Conservation (phyloP, 306 rosid species). For the Quercus mongolica region DNA sequence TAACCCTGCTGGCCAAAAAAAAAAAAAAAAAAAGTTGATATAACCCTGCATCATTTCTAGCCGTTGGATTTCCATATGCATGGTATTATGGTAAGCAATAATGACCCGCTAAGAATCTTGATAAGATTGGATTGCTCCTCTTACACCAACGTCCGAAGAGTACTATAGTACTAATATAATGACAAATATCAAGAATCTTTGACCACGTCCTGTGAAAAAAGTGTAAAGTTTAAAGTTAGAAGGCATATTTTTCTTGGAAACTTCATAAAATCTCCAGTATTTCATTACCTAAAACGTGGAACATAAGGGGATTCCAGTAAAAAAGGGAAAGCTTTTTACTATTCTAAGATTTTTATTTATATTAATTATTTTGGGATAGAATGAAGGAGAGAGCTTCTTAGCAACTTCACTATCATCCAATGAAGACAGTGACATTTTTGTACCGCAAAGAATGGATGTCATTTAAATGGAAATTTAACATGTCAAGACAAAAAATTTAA, state of each 20-base stretch:
- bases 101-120: neutral
- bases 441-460: constrained; percentile 41
- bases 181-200: neutral
- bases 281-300: constrained; percentile 23
- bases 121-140: neutral
- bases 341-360: neutral
- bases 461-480: constrained; percentile 46
- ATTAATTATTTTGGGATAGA: neutral
- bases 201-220: neutral
- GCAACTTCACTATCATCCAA: constrained; percentile 46
- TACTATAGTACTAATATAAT: neutral
- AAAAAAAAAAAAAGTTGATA: neutral
- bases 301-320: constrained; percentile 25
- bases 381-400: constrained; percentile 29
- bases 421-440: constrained; percentile 28
- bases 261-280: constrained; percentile 26
- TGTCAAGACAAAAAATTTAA: constrained; percentile 55
- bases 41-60: neutral
- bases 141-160: neutral
- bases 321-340: constrained; percentile 20
- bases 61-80: neutral
- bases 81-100: no score
- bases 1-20: neutral
- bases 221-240: neutral
- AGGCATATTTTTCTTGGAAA: constrained; percentile 36